Percentiles rank a stretch among this genome's conserved stretches.
phyloP scores from a whole-genome alignment of 352 stramenopile species.

The Globisporangium alternatum region DNA sequence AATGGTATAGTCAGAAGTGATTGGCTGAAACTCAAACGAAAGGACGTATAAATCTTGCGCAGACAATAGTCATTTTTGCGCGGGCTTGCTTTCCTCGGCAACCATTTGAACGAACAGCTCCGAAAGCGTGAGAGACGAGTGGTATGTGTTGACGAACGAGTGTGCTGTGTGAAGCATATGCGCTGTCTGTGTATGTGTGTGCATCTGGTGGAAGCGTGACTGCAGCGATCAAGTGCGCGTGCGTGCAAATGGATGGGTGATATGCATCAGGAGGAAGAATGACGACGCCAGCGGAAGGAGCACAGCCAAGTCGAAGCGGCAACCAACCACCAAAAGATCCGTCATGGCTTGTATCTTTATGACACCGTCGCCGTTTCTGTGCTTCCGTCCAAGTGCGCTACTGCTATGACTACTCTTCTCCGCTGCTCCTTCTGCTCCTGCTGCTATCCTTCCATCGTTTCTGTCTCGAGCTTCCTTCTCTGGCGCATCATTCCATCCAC shows the following conservation, averaged over 20 bases:
- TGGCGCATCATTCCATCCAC: slow-evolving; percentile 1
- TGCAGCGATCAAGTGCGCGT: background rate
- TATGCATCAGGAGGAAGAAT: background rate
- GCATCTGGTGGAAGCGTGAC: background rate
- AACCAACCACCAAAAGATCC: slow-evolving; percentile 1
- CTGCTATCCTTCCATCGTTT: background rate
- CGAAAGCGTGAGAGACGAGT: slow-evolving; percentile 1
- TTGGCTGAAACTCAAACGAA: slow-evolving; percentile 5
- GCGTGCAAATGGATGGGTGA: background rate
- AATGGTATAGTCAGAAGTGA: background rate
- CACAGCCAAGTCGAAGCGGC: background rate
- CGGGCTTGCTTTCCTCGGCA: background rate
- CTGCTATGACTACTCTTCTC: background rate
- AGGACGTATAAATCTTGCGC: background rate
- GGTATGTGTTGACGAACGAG: background rate
- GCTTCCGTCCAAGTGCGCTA: background rate
- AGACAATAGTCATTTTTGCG: background rate
- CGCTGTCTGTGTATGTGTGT: background rate
- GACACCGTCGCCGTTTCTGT: background rate
- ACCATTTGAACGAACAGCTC: slow-evolving; percentile 9
- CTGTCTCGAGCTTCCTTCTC: slow-evolving; percentile 10
- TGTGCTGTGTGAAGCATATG: background rate
- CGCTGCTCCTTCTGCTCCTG: background rate
- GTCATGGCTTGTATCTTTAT: background rate
- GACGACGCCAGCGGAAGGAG: background rate